Base-by-base conservation (phyloP, 1,284 basidiomycete species). In the Marasmius sp. region DNA sequence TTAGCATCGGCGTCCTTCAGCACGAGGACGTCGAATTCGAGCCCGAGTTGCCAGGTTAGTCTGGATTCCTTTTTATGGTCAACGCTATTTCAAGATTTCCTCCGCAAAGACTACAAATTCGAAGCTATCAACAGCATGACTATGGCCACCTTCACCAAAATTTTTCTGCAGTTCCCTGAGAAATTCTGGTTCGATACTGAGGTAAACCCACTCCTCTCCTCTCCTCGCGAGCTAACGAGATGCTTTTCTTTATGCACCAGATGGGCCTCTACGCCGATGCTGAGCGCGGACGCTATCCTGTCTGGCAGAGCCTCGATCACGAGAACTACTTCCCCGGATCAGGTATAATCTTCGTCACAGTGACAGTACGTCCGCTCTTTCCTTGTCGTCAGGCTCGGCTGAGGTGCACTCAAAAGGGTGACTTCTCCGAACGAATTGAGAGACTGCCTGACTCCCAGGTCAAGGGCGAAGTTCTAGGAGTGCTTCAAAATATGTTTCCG, bases 81-180 rank as follows among this genome's bases (percentile, higher is more conserved):
- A 41, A 27, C 37, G 34, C 18, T 18, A 18, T 16, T 20, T 27
- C 50, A 1, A 36, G 34, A 27, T 34, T 22, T 16, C 16, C 20
- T 37, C 27, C 54, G 71, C 36, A 14, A n/a, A 54, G 74, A 63
- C n/a, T 90, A 82, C 80, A 90, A 91, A 70, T 67, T 76, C 47
- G 87, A 89, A 65, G 88, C 88, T 1, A 85, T 91, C 54, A 81
- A 86, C 34, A 83, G 82, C 56, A 84, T 89, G 71, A 78, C 79
- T 7, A 89, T 90, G 88, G 86, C 79, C 1, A 86, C 82, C 2
- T 91, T 88, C 68, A 89, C 88, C 4, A 91, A 90, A 73, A 88
- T 91, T 52, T 91, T 89, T 71, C 67, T 90, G 50, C 80, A 85
- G 63, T 91, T 90, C 68, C 77, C 83, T 0, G 68, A 81, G 60